Base-by-base conservation (phyloP, 2,329 filamentous ascomycete genomes). In the Cytospora piceicola region DNA sequence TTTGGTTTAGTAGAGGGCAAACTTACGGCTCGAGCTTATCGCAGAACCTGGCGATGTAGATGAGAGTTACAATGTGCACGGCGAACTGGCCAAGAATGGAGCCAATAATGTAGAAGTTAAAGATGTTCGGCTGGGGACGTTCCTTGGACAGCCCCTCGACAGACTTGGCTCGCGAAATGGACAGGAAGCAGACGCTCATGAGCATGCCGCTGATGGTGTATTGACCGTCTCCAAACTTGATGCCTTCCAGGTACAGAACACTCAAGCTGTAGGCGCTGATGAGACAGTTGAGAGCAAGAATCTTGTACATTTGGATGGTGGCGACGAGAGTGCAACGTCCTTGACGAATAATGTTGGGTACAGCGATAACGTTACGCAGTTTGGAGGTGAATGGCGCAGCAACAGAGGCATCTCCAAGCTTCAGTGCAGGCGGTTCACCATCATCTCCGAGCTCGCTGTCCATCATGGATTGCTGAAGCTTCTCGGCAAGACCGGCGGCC, bases 251-350 rank as follows among this genome's bases (percentile, higher is more conserved):
- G 75, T 99, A 99, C 65, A 99, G 84, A 22, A 99, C 95, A 77
- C 92, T 96, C 75, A 99, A 80, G 78, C 93, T 97, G 87, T 99
- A 99, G 46, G 95, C 95, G 72, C 92, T 97, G 76, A 99, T 99
- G 72, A 99, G 83, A 77, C 95, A 99, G 83, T 99, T 99, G 67
- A 99, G 83, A 9, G 95, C 95, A 60, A 99, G 87, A 73, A 99
- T 99, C 85, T 97, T 99, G 88, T 99, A 99, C 94, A 99, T 99
- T 82, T 99, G 95, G 70, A 99, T 98, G 0, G 95, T 99, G 36
- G 95, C 95, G 63, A 99, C 95, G 24, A 99, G 88, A 9, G 95
- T 99, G 82, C 95, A 99, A 69, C 95, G 91, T 65, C 95, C 95
- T 81, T 99, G 95, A 66, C 95, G 92, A 74, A 99, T 95, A 73